Percentiles rank a stretch among this genome's conserved stretches.
These are phyloP conservation scores for Licmophora abbreviata DNA, from an alignment of 108 stramenopile species.

Conservation along the genomic window DNA sequence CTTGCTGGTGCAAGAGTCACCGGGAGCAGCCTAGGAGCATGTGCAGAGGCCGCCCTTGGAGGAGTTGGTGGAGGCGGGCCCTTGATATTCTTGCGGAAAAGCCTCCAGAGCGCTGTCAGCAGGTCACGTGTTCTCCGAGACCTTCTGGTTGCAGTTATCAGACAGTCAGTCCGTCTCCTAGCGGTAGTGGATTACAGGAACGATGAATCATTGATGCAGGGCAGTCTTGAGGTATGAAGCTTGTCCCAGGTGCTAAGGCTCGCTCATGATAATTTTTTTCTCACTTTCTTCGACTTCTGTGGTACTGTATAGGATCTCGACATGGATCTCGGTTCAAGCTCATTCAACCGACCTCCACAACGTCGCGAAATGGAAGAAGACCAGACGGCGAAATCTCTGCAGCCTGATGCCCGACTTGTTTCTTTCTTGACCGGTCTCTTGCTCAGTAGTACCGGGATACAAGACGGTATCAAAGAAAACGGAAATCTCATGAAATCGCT, in stretches of 20 bases:
- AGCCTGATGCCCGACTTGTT: conserved; percentile 66
- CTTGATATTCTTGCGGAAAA: conserved; percentile 42
- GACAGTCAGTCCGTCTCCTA: conserved; percentile 55
- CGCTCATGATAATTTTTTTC: no score
- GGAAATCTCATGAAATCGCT: conserved; percentile 21
- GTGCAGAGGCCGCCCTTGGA: conserved; percentile 54
- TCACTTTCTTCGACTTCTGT: no score
- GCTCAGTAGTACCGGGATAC: conserved; percentile 32
- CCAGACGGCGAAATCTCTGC: conserved; percentile 3
- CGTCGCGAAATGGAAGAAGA: not conserved
- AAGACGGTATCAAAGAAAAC: conserved; percentile 24
- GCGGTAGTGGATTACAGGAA: conserved; percentile 51
- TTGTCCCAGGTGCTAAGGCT: no score
- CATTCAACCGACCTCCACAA: not conserved
- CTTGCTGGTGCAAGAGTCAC: conserved; percentile 17
- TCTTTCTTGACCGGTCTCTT: conserved; percentile 67
- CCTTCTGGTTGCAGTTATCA: conserved; percentile 42
- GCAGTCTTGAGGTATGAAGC: no score
- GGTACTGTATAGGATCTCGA: not conserved
- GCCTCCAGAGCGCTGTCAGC: conserved; percentile 49
- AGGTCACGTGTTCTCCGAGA: conserved; percentile 42
- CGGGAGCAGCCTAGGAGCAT: conserved; percentile 29
- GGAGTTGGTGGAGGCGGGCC: conserved; percentile 49
- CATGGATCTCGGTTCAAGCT: not conserved
- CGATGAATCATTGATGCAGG: conserved; percentile 25